phyloP scores from a whole-genome alignment of 805 yeast species.

The Candida andamanensis region DNA sequence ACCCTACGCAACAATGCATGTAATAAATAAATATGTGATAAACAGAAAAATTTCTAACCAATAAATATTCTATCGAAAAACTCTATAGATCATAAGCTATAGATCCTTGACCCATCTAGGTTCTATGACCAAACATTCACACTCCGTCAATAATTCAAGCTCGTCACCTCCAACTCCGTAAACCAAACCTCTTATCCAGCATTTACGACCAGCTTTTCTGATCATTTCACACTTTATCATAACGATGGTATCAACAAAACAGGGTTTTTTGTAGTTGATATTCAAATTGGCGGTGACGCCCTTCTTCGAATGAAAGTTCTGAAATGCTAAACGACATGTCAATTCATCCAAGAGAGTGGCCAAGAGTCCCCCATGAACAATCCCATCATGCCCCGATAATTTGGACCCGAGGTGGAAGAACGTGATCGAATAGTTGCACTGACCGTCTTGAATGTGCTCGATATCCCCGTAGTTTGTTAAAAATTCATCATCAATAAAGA shows the following conservation, averaged over 20 bases:
- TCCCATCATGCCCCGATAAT: conserved; percentile 36
- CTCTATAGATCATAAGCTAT: no score
- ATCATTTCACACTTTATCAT: conserved; percentile 29
- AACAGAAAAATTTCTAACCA: neutral
- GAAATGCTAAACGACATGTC: conserved; percentile 39
- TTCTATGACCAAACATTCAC: conserved; percentile 38
- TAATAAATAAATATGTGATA: conserved; percentile 1
- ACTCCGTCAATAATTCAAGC: conserved; percentile 22
- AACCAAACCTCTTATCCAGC: conserved; percentile 33
- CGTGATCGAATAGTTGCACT: conserved; percentile 29
- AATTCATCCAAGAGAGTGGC: conserved; percentile 41
- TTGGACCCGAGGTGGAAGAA: conserved; percentile 35
- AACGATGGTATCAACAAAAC: conserved; percentile 25
- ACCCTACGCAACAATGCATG: no score
- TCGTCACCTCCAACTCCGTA: conserved; percentile 19
- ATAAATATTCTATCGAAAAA: neutral
- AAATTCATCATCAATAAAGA: conserved; percentile 29
- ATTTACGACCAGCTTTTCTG: conserved; percentile 34
- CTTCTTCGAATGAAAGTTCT: conserved; percentile 32
- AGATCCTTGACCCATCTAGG: conserved; percentile 36
- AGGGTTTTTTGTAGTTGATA: conserved; percentile 34
- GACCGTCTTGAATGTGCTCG: conserved; percentile 10
- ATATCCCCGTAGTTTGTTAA: conserved; percentile 21
- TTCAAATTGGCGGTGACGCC: conserved; percentile 43
- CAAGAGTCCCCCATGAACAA: conserved; percentile 40